Evolutionary conservation across 2,329 filamentous ascomycete species (phyloP).

Genomic region (Neofusicoccum laricinum): DNA sequence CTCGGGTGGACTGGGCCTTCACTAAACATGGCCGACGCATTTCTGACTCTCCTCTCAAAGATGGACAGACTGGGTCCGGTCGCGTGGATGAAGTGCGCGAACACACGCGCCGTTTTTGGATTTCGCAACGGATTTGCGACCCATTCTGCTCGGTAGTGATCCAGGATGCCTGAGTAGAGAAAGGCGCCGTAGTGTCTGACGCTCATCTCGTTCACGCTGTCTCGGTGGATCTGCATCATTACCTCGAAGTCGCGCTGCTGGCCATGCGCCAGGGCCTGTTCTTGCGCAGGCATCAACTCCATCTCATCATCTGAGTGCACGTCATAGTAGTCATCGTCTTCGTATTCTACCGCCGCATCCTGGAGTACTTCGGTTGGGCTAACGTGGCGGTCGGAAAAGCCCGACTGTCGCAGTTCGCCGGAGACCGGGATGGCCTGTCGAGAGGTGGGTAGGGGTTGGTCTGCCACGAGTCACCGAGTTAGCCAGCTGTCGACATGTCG

Average conservation of each 20-base stretch:
- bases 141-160: conserved; percentile 45
- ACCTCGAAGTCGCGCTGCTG: conserved; percentile 31
- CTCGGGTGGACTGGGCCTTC: conserved; percentile 60
- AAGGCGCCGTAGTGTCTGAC: conserved; percentile 46
- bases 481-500: not conserved
- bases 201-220: conserved; percentile 34
- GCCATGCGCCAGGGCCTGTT: conserved; percentile 8
- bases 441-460: not conserved
- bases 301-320: conserved; percentile 48
- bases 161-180: conserved; percentile 46
- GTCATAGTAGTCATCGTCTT: conserved; percentile 51
- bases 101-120: conserved; percentile 74
- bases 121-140: conserved; percentile 69
- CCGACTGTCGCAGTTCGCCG: not conserved
- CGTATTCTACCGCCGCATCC: conserved; percentile 42
- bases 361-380: conserved; percentile 30
- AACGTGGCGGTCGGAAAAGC: conserved; percentile 16
- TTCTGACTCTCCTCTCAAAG: conserved; percentile 78
- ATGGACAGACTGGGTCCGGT: conserved; percentile 83
- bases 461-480: not conserved
- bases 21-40: conserved; percentile 65
- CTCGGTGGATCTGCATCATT: conserved; percentile 36
- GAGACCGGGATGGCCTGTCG: not conserved
- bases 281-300: conserved; percentile 18
- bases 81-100: conserved; percentile 87